Evolutionary conservation across 805 yeast species (phyloP), one percentile per base, ranked within the genome.

Genomic region (Ogataea neopini): DNA sequence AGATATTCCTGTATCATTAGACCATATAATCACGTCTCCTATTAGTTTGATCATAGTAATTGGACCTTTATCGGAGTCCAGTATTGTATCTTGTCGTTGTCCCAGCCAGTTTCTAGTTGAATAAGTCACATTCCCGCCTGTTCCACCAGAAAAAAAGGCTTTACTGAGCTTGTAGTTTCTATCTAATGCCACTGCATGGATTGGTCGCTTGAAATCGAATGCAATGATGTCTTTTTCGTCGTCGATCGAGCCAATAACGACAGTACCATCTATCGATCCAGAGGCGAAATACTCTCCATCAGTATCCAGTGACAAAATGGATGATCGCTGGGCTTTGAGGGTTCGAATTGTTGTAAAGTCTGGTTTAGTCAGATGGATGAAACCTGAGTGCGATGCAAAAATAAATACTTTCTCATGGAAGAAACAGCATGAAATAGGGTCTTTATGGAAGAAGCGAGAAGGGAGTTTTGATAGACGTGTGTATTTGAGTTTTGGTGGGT

Each of bases 241-340:
- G 1, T 53, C 49, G 1, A 88, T 69, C 2, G 90, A 78, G 0
- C 96, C 94, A 4, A 89, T 78, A 1, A 89, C 89, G 0, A 92
- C 86, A 0, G 96, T 86, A 0, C 99, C 99, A 62, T 94, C 99
- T 72, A 92, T 84, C 0, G 97, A 89, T 0, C 91, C 96, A 0
- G 96, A 83, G 0, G 94, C 95, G 50, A 94, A 80, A 58, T 76
- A 81, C 7, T 67, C 67, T 0, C 95, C 94, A 59, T 88, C 95
- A 1, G 86, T 75, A 45, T 83, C 79, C 0, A 89, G 73, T 0
- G 88, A 79, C 35, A 91, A 67, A 2, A 94, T 79, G 0, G 97
- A 88, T 0, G 97, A 90, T 40, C 88, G 74, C 59, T 95, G 96
- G 1, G 92, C 90, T 56, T 88, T 80, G 50, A 88, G 76, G 0